Conservation (phyloP, 139 green algal genomes). For the Pseudopediastrum boryanum region DNA sequence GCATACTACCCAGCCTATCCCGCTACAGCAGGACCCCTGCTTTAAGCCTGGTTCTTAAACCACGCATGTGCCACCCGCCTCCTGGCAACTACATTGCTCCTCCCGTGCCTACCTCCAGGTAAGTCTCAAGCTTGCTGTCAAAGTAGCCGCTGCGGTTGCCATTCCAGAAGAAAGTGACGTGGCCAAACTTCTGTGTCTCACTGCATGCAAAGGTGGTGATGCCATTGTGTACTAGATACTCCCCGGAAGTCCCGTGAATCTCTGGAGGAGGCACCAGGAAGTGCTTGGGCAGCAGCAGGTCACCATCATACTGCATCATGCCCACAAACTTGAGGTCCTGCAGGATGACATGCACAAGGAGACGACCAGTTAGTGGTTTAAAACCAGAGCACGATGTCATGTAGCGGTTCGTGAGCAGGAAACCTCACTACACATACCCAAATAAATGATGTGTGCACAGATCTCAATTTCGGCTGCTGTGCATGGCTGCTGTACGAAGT, state of each 20-base stretch:
- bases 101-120: constrained; percentile 63
- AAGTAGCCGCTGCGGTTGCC: constrained; percentile 96
- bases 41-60: too few relatives aligned
- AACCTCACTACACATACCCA: too few relatives aligned
- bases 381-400: too few relatives aligned
- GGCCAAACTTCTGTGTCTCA: constrained; percentile 97
- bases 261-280: constrained; percentile 92
- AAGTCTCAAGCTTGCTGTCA: constrained; percentile 89
- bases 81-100: too few relatives aligned
- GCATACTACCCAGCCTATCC: too few relatives aligned
- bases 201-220: constrained; percentile 91
- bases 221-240: constrained; percentile 89
- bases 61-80: too few relatives aligned
- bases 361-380: too few relatives aligned
- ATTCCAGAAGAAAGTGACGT: constrained; percentile 99
- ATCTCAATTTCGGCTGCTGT: too few relatives aligned
- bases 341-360: neutral
- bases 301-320: constrained; percentile 98
- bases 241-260: constrained; percentile 72
- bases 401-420: too few relatives aligned
- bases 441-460: too few relatives aligned
- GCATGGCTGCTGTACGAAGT: too few relatives aligned
- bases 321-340: constrained; percentile 81
- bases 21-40: too few relatives aligned
- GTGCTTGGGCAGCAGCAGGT: constrained; percentile 92